A percentile compares a stretch with the other conserved stretches of the same genome.
Evolutionary conservation across 2,329 filamentous ascomycete genomes (phyloP).

Genomic region (Sporothrix inflata): DNA sequence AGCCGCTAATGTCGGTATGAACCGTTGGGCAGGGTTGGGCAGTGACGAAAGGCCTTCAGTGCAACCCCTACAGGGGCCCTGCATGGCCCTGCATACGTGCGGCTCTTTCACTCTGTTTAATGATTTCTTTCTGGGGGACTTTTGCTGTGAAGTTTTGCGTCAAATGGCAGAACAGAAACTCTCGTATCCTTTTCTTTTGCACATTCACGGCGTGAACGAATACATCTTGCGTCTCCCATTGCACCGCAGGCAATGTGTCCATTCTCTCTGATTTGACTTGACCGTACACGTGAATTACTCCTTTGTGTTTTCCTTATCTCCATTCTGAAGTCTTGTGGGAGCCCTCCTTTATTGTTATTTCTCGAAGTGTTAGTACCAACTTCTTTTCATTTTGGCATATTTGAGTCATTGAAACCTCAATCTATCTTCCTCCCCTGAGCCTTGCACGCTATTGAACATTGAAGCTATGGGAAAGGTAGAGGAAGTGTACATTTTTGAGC

Average conservation of each 20-base stretch:
- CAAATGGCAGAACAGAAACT: neutral
- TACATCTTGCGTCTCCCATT: too few relatives aligned
- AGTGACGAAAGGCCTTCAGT: neutral
- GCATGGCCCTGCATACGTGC: neutral
- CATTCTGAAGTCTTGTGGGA: too few relatives aligned
- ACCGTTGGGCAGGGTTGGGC: conserved; percentile 15
- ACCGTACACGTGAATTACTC: too few relatives aligned
- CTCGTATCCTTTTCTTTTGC: neutral
- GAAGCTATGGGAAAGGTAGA: too few relatives aligned
- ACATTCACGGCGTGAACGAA: neutral
- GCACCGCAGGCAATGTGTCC: too few relatives aligned
- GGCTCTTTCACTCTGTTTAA: neutral
- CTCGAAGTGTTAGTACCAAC: too few relatives aligned
- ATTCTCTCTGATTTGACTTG: too few relatives aligned
- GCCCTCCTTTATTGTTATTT: too few relatives aligned
- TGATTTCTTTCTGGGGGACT: too few relatives aligned
- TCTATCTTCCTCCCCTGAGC: neutral
- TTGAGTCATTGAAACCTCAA: neutral
- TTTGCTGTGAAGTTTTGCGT: neutral
- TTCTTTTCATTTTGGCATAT: too few relatives aligned
- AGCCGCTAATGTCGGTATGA: neutral
- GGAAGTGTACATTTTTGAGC: too few relatives aligned
- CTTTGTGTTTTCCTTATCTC: too few relatives aligned
- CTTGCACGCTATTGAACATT: neutral
- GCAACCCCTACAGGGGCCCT: neutral